These are phyloP conservation scores for Pythium volutum DNA, from an alignment of 352 stramenopile genomes.

Conservation along the genomic window DNA sequence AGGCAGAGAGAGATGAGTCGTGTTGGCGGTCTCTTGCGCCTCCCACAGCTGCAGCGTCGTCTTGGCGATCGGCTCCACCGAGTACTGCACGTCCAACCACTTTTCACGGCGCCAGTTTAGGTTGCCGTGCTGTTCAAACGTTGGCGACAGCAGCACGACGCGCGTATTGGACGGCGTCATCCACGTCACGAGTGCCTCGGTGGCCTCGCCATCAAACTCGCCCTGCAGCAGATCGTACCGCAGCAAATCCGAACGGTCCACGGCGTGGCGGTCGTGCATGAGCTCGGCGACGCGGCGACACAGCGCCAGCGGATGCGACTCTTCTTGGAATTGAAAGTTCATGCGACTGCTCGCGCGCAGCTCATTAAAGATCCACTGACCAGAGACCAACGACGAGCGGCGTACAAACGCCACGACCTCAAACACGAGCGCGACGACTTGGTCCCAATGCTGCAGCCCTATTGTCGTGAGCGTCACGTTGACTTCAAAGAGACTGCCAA, in stretches of 20 bases:
- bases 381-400: not conserved
- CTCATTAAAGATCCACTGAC: slow-evolving; percentile 40
- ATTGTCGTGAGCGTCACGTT: slow-evolving; percentile 32
- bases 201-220: slow-evolving; percentile 34
- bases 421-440: slow-evolving; percentile 31
- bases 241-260: slow-evolving; percentile 49
- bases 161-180: slow-evolving; percentile 60
- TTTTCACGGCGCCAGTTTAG: slow-evolving; percentile 31
- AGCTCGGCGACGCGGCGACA: slow-evolving; percentile 52
- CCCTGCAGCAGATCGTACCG: slow-evolving; percentile 55
- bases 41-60: slow-evolving; percentile 29
- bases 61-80: slow-evolving; percentile 30
- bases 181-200: slow-evolving; percentile 27
- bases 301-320: slow-evolving; percentile 26
- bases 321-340: slow-evolving; percentile 35
- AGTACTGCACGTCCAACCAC: slow-evolving; percentile 68
- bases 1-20: slow-evolving; percentile 14
- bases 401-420: slow-evolving; percentile 22
- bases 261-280: slow-evolving; percentile 44
- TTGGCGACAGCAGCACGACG: slow-evolving; percentile 52
- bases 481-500: slow-evolving; percentile 40
- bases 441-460: slow-evolving; percentile 32
- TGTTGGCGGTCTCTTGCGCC: too few relatives aligned
- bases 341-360: slow-evolving; percentile 29
- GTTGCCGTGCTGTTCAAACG: slow-evolving; percentile 25